These are phyloP conservation scores for Cordyceps javanica DNA, from an alignment of 2,329 filamentous ascomycete species.

Conservation along the genomic window DNA sequence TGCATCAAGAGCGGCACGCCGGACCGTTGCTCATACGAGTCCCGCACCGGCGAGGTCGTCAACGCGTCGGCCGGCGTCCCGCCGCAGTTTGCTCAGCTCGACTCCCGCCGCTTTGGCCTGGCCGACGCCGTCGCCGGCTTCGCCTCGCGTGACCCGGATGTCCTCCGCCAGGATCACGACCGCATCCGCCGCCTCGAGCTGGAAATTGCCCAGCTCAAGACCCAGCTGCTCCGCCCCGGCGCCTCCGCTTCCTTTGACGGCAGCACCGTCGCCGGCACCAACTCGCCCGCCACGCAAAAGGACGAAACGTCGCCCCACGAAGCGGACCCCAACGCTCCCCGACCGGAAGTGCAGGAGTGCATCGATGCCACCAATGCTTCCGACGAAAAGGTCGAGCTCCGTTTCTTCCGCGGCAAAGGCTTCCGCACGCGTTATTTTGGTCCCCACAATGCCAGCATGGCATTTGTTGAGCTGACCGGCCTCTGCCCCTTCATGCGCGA, in stretches of 20 bases:
- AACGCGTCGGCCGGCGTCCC: conserved; percentile 40
- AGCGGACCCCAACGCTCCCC: conserved; percentile 27
- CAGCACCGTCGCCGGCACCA: conserved; percentile 41
- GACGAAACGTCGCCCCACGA: conserved; percentile 28
- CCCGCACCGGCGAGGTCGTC: conserved; percentile 45
- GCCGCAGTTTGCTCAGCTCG: conserved; percentile 36
- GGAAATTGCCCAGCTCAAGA: conserved; percentile 52
- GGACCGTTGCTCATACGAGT: conserved; percentile 54
- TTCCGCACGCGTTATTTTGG: conserved; percentile 56
- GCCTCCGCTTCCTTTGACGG: conserved; percentile 39
- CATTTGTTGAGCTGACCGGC: conserved; percentile 52
- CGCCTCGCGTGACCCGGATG: conserved; percentile 30
- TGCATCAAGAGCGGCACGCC: conserved; percentile 57
- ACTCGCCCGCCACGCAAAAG: conserved; percentile 40
- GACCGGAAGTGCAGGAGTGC: conserved; percentile 32
- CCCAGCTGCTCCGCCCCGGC: conserved; percentile 39
- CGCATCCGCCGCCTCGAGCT: conserved; percentile 54
- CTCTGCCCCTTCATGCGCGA: conserved; percentile 57
- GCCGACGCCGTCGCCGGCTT: conserved; percentile 22
- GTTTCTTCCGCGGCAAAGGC: conserved; percentile 52
- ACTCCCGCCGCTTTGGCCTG: conserved; percentile 32
- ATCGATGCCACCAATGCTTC: conserved; percentile 34
- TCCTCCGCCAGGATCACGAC: conserved; percentile 45
- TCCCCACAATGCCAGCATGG: conserved; percentile 55
- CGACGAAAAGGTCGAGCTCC: conserved; percentile 46